Percentiles rank a stretch among this genome's conserved stretches.
Conservation (phyloP, 148 eudicot genomes). For the Euryodendron excelsum region DNA sequence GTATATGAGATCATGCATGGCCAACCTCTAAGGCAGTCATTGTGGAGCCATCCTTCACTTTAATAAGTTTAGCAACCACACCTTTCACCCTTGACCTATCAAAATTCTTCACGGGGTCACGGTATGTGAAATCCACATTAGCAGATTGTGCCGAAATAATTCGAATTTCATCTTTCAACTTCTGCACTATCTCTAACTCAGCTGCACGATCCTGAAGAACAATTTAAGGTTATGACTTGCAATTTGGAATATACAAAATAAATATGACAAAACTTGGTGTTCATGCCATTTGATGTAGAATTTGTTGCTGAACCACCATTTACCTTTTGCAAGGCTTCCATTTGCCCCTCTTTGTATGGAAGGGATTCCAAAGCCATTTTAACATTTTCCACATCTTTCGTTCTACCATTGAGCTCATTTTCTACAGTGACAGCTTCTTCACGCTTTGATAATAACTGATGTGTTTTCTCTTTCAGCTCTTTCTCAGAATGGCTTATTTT, state of each 20-base stretch:
- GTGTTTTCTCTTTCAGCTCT: conserved; percentile 74
- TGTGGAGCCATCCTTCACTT: conserved; percentile 87
- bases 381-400: conserved; percentile 64
- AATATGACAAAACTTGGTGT: neutral
- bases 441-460: conserved; percentile 63
- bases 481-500: conserved; percentile 76
- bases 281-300: neutral
- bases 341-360: conserved; percentile 64
- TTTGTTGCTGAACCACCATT: neutral
- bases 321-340: conserved; percentile 80
- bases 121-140: conserved; percentile 77
- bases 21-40: conserved; percentile 94
- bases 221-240: neutral
- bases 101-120: conserved; percentile 76
- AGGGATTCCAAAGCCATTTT: conserved; percentile 60
- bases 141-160: conserved; percentile 61
- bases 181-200: conserved; percentile 72
- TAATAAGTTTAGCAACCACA: conserved; percentile 90
- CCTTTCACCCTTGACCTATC: conserved; percentile 91
- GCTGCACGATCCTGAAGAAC: conserved; percentile 58
- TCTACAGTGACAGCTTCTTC: conserved; percentile 82
- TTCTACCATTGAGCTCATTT: conserved; percentile 61
- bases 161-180: conserved; percentile 69
- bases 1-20: conserved; percentile 3
- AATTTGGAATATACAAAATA: neutral